These are phyloP conservation scores for Viridothelium virens DNA, from an alignment of 495 filamentous ascomycete genomes.

Conservation along the genomic window DNA sequence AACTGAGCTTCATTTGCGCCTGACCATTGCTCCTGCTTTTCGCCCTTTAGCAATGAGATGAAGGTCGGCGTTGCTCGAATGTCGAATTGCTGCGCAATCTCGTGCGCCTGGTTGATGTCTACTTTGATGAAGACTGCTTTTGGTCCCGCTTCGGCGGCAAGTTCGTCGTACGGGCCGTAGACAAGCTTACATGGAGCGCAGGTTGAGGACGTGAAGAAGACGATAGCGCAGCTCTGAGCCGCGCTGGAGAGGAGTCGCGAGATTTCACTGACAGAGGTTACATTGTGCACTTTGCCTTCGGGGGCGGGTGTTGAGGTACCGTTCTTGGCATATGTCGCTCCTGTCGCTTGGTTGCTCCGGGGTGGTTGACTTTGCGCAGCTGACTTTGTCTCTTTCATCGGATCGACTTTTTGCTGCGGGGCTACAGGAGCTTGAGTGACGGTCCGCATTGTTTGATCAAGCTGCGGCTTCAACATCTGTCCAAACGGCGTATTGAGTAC, in stretches of 20 bases:
- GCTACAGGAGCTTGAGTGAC: constrained; percentile 45
- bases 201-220: constrained; percentile 88
- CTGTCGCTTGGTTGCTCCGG: not conserved
- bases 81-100: constrained; percentile 57
- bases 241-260: constrained; percentile 52
- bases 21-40: constrained; percentile 70
- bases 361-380: constrained; percentile 3
- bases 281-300: constrained; percentile 43
- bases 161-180: constrained; percentile 73
- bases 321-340: not conserved
- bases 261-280: constrained; percentile 50
- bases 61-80: constrained; percentile 83
- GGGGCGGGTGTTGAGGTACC: not conserved
- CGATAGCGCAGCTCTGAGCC: constrained; percentile 60
- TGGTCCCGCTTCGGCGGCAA: constrained; percentile 65
- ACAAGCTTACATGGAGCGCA: constrained; percentile 79
- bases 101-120: constrained; percentile 59
- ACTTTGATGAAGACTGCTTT: constrained; percentile 74
- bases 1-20: constrained; percentile 65
- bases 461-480: constrained; percentile 75
- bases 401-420: constrained; percentile 33
- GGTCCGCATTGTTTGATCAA: constrained; percentile 65
- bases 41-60: constrained; percentile 72
- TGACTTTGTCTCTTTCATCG: not conserved
- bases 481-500: constrained; percentile 88